Conservation (phyloP, 2,329 filamentous ascomycete genomes). For the Xylaria sp. region DNA sequence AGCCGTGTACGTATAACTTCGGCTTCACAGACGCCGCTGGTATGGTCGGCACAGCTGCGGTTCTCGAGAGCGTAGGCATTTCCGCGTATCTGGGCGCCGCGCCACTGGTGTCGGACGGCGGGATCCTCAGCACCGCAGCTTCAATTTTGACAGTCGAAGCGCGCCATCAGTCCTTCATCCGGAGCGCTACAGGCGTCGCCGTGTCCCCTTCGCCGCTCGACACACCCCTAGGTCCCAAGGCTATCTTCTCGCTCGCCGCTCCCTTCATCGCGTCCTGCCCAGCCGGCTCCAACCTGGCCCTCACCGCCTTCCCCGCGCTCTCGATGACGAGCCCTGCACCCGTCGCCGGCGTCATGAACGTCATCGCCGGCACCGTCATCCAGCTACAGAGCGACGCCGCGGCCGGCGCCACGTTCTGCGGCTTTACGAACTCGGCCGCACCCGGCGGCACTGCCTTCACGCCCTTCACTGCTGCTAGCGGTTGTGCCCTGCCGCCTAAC, state of each 20-base stretch:
- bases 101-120: conserved; percentile 67
- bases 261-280: conserved; percentile 79
- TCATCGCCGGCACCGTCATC: conserved; percentile 55
- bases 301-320: conserved; percentile 71
- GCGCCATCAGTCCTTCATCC: conserved; percentile 78
- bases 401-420: conserved; percentile 67
- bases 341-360: conserved; percentile 52
- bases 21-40: conserved; percentile 70
- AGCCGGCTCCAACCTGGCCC: conserved; percentile 68
- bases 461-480: conserved; percentile 61
- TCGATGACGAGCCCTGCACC: conserved; percentile 60
- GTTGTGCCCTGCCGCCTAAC: conserved; percentile 70
- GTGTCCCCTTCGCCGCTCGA: conserved; percentile 77
- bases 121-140: conserved; percentile 72
- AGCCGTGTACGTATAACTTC: conserved; percentile 78
- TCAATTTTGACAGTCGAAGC: conserved; percentile 79
- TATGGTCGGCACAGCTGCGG: conserved; percentile 75
- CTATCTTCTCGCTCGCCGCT: conserved; percentile 78
- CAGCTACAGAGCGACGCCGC: conserved; percentile 63
- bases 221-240: conserved; percentile 72
- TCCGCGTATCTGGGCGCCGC: conserved; percentile 80
- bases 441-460: conserved; percentile 70
- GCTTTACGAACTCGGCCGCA: conserved; percentile 70
- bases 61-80: conserved; percentile 78
- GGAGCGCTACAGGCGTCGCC: conserved; percentile 64